Evolutionary conservation across 345 rosid genomes (phyloP), one percentile per base, ranked within the genome.

Genomic region (Boechera retrofracta): DNA sequence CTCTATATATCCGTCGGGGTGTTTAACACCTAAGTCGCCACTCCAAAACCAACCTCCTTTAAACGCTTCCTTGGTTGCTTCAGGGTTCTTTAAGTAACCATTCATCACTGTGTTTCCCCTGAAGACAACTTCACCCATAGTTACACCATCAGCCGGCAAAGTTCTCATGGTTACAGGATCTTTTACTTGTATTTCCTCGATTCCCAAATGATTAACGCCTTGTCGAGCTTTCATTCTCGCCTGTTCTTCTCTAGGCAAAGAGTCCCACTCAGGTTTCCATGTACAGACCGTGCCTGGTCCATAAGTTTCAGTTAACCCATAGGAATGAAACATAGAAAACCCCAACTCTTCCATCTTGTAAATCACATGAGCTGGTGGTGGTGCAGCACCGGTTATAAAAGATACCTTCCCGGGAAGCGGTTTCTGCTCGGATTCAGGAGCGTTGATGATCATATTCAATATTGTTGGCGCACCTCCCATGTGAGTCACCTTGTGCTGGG

Each of bases 381-480:
- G 81, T 12, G 97, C 89, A 52, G 89, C 97, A 1, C 91, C 97
- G 0, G 86, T 87, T 58, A 88, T 77, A 36, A 88, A 78, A 1
- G 79, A 78, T 29, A 89, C 92, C 67, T 82, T 85, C n/a, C 89
- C 75, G 0, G 80, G 86, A 63, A 83, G 86, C 7, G 80, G 80
- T 64, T 73, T 86, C 60, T 18, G 83, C 57, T 71, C 83, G 7
- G 79, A 67, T 2, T 80, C 75, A 6, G 77, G 72, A 0, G 96
- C 89, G 63, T 90, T 85, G 31, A 85, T 47, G 2, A 90, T 75
- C 92, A 88, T 90, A 82, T 83, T 90, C 80, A 92, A 41, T 7
- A 92, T 86, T 0, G 96, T 87, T 0, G 98, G 97, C 3, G 97
- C 98, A 11, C 90, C 98, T 38, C 88, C 88, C 93, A 90, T 83